A percentile compares a stretch with the other conserved stretches of the same genome.
Conservation (phyloP, 2,329 filamentous ascomycete species). For the Stemphylium lycopersici region DNA sequence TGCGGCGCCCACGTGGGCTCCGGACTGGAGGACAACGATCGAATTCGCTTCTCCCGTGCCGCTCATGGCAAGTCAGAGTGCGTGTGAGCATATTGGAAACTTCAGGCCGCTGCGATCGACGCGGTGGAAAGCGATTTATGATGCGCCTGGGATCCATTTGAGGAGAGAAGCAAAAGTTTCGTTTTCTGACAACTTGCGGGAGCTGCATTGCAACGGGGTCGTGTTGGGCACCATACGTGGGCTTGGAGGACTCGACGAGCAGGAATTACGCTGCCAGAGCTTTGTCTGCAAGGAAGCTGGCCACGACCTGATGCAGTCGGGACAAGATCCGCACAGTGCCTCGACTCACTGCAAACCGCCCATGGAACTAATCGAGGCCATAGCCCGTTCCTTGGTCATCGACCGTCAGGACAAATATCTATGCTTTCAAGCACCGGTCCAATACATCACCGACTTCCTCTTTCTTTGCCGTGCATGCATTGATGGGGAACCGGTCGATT, state of each 20-base stretch:
- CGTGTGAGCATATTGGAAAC: slow-evolving; percentile 36
- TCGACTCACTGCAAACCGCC: slow-evolving; percentile 17
- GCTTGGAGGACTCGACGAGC: slow-evolving; percentile 32
- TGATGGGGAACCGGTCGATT: slow-evolving; percentile 25
- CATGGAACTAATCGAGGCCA: slow-evolving; percentile 27
- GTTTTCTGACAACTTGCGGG: slow-evolving; percentile 30
- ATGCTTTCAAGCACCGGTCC: slow-evolving; percentile 29
- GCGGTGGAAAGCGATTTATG: slow-evolving; percentile 31
- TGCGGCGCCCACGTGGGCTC: slow-evolving; percentile 34
- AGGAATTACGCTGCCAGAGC: slow-evolving; percentile 36
- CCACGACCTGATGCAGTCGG: slow-evolving; percentile 24
- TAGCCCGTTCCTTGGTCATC: slow-evolving; percentile 36
- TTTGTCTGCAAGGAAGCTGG: slow-evolving; percentile 26
- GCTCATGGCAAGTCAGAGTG: slow-evolving; percentile 42
- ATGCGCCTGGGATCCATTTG: slow-evolving; percentile 31
- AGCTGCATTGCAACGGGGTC: slow-evolving; percentile 34
- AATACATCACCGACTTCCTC: slow-evolving; percentile 37
- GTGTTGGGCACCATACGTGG: slow-evolving; percentile 32
- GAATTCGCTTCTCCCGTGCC: slow-evolving; percentile 41
- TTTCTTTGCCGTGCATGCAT: slow-evolving; percentile 33
- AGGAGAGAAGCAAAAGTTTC: slow-evolving; percentile 25
- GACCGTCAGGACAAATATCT: slow-evolving; percentile 43
- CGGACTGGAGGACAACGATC: slow-evolving; percentile 36
- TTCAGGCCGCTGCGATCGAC: slow-evolving; percentile 34
- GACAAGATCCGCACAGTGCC: not conserved